phyloP scores from a whole-genome alignment of 75 land plant species.

The Ceratopteris richardii region DNA sequence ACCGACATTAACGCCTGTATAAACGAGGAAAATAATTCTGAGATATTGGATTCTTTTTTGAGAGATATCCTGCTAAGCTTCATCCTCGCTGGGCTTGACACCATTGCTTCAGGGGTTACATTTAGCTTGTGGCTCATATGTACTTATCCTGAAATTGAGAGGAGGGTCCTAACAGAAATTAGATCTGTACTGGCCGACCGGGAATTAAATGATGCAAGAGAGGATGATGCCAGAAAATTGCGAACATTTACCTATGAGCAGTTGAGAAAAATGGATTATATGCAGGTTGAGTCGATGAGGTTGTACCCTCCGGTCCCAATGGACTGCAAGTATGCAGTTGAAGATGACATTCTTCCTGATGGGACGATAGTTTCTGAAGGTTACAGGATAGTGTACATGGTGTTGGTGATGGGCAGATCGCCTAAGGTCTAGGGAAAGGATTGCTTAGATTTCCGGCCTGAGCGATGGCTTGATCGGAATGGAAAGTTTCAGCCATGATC shows the following conservation, averaged over 20 bases:
- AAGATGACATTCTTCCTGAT: conserved; percentile 51
- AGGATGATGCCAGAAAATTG: too few species aligned
- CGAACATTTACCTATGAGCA: conserved; percentile 42
- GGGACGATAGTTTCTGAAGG: conserved; percentile 41
- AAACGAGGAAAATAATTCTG: too few species aligned
- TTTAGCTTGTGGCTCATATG: conserved; percentile 21
- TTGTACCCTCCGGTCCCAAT: conserved; percentile 60
- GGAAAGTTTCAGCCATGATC: too few species aligned
- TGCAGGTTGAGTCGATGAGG: conserved; percentile 60
- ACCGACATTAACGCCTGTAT: too few species aligned
- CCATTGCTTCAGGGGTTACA: conserved; percentile 13
- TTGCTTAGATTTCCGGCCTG: conserved; percentile 24
- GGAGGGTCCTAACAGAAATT: conserved; percentile 2
- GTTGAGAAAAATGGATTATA: conserved; percentile 40
- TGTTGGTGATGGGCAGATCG: conserved; percentile 60
- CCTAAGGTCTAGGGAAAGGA: conserved; percentile 30
- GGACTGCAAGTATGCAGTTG: conserved; percentile 38
- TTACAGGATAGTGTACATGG: background rate
- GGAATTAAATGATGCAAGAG: too few species aligned
- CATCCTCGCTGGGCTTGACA: conserved; percentile 24
- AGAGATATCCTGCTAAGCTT: too few species aligned
- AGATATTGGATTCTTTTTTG: too few species aligned
- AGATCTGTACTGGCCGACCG: too few species aligned
- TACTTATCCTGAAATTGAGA: conserved; percentile 8
- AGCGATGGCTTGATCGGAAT: conserved; percentile 40